A percentile compares a stretch with the other conserved stretches of the same genome.
Conservation (phyloP, 805 yeast species). For the Zygosaccharomyces bisporus region DNA sequence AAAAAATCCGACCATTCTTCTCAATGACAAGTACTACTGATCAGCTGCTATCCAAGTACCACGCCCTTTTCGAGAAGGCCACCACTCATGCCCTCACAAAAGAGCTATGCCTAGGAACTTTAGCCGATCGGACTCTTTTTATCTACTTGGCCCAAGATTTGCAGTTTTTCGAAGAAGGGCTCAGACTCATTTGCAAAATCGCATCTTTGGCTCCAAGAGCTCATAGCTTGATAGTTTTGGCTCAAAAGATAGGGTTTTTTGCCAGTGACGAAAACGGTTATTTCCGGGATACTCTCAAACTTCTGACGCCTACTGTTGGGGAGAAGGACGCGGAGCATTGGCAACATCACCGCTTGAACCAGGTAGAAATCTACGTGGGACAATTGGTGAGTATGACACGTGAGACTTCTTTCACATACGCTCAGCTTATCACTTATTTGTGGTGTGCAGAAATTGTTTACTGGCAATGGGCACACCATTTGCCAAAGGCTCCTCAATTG, state of each 20-base stretch:
- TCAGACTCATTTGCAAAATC: constrained; percentile 43
- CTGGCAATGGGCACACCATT: constrained; percentile 48
- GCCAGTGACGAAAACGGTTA: constrained; percentile 48
- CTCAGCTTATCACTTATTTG: constrained; percentile 42
- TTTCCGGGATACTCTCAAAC: constrained; percentile 37
- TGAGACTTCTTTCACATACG: constrained; percentile 34
- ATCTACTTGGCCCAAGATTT: constrained; percentile 49
- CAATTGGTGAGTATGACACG: constrained; percentile 35
- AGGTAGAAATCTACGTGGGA: constrained; percentile 40
- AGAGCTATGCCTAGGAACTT: constrained; percentile 45
- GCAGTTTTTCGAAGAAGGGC: constrained; percentile 43
- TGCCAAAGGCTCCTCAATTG: constrained; percentile 33
- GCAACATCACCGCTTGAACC: constrained; percentile 20
- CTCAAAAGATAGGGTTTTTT: constrained; percentile 51
- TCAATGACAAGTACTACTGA: constrained; percentile 22
- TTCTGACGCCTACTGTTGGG: constrained; percentile 21
- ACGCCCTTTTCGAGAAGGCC: constrained; percentile 30
- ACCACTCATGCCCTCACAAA: constrained; percentile 41
- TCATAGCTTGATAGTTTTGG: constrained; percentile 39
- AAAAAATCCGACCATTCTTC: background rate
- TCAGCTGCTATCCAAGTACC: constrained; percentile 26
- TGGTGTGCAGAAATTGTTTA: constrained; percentile 51
- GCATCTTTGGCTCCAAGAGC: constrained; percentile 43
- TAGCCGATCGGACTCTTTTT: constrained; percentile 41
- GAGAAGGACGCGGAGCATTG: constrained; percentile 19